These are phyloP conservation scores for Daucus carota DNA, from an alignment of 129 eudicot genomes.

Conservation along the genomic window DH1_v3.0 NC_030384.2:38988001-38988500, in stretches of 20 bases:
- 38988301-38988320: neutral
- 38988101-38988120: conserved; percentile 87
- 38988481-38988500: neutral
- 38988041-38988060: conserved; percentile 79
- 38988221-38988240: neutral
- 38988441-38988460: neutral
- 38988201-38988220: neutral
- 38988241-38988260: neutral
- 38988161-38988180: conserved; percentile 18
- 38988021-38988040: conserved; percentile 86
- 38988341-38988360: neutral
- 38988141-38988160: conserved; percentile 82
- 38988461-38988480: neutral
- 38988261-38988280: neutral
- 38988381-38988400: neutral
- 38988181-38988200: neutral
- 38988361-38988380: neutral
- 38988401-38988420: neutral
- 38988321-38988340: neutral
- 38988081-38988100: conserved; percentile 63
- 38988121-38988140: conserved; percentile 74
- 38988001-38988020: conserved; percentile 75
- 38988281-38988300: neutral
- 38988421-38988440: neutral
- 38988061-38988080: conserved; percentile 67